phyloP scores from a whole-genome alignment of 345 rosid genomes.

The Corchorus olitorius region DNA sequence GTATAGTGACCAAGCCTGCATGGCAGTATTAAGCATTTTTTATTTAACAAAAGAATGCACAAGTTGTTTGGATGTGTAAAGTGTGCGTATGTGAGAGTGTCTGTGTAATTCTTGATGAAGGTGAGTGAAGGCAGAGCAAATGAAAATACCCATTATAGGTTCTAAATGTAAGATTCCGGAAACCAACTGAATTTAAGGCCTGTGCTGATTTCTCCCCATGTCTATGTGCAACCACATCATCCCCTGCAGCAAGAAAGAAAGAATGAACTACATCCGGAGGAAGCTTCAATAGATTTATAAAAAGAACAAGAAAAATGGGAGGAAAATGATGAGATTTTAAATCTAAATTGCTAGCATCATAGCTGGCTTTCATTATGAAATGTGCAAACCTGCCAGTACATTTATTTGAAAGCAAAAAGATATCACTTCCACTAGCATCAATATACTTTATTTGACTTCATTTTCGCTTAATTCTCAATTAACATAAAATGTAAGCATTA shows the following conservation, averaged over 20 bases:
- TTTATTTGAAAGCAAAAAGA: neutral
- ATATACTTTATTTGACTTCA: too few relatives aligned
- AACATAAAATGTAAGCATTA: neutral
- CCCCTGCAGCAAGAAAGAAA: conserved; percentile 42
- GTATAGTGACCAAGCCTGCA: conserved; percentile 51
- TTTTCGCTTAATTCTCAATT: neutral
- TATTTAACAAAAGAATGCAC: neutral
- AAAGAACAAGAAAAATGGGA: too few relatives aligned
- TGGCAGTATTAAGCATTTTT: conserved; percentile 7
- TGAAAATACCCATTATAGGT: conserved; percentile 42
- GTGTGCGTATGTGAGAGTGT: neutral
- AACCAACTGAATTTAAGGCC: conserved; percentile 49
- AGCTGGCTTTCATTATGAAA: neutral
- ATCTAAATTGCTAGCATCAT: too few relatives aligned
- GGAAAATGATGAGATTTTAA: too few relatives aligned
- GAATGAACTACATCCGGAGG: neutral
- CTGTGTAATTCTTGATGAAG: neutral
- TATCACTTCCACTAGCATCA: neutral
- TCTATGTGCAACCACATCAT: conserved; percentile 61
- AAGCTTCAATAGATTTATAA: too few relatives aligned
- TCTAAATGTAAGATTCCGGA: conserved; percentile 40
- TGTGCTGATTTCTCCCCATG: conserved; percentile 68
- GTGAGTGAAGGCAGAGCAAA: too few relatives aligned
- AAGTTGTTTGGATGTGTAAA: neutral
- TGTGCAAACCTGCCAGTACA: neutral